Evolutionary conservation across 2,329 filamentous ascomycete genomes (phyloP), one percentile per base, ranked within the genome.

Genomic region (Phyllosticta citribraziliensis): DNA sequence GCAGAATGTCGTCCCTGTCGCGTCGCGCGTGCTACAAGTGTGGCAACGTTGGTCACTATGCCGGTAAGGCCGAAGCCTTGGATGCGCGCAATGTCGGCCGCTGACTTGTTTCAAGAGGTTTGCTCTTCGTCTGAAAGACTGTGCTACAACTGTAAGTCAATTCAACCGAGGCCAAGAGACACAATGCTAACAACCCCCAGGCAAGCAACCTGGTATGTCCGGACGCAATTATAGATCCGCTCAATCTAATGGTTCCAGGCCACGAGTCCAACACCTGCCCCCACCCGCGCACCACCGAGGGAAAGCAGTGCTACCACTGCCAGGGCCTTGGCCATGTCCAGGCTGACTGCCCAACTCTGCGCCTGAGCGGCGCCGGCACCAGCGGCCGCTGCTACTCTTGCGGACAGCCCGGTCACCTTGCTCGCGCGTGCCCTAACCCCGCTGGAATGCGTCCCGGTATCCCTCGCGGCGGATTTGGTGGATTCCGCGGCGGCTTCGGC

Each of bases 221-320:
- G 19, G 20, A 35, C 33, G 47, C 52, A 47, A 47, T 47, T n/a
- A 12, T n/a, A 47, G 40, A n/a, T 14, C 40, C 40, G 40, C 40
- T 47, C 40, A 47, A 47, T 47, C 40, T 47, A 14, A 47, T n/a
- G 3, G 35, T 60, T 54, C 67, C 71, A 85, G 88, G 91, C 75
- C 94, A 99, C 78, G 94, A 99, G 81, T 97, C 93, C 67, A 97
- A 96, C 80, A 89, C 88, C 76, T 99, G 94, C 84, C 94, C 94
- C 70, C 87, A 93, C 73, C 94, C 94, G 72, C 88, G 94, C 76
- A 97, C 93, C 64, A 97, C 94, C 66, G 94, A 99, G 80, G 86
- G 91, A 58, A 99, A 99, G 86, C 94, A 99, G 83, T 99, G 94
- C 85, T 99, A 99, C 77, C 94, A 97, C 80, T 99, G 94, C 83